phyloP scores from a whole-genome alignment of 1,139 yeast genomes.

The Scheffersomyces parashehatae region DNA sequence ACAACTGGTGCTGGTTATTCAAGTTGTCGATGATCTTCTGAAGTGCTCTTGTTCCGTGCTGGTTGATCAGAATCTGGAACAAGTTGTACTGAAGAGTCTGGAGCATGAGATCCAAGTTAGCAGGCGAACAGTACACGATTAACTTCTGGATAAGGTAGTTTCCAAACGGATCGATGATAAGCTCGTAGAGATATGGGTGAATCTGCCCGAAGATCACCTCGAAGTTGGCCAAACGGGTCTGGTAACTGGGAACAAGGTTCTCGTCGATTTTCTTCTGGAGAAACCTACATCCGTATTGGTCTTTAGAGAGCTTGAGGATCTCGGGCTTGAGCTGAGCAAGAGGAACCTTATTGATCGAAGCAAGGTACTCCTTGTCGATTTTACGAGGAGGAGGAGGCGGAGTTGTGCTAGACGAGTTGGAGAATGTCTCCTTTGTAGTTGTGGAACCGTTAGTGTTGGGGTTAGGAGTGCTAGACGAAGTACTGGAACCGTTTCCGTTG shows the following conservation, averaged over 20 bases:
- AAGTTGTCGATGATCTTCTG: slow-evolving; percentile 46
- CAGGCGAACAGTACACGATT: slow-evolving; percentile 36
- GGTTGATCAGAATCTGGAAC: slow-evolving; percentile 46
- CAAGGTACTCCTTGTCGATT: slow-evolving; percentile 46
- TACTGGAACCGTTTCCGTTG: slow-evolving; percentile 6
- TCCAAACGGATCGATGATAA: slow-evolving; percentile 43
- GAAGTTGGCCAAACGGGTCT: slow-evolving; percentile 35
- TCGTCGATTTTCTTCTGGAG: slow-evolving; percentile 50
- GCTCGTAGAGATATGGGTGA: slow-evolving; percentile 40
- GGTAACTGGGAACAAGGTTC: slow-evolving; percentile 30
- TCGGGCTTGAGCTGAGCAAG: slow-evolving; percentile 34
- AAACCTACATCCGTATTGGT: slow-evolving; percentile 51
- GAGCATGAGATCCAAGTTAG: slow-evolving; percentile 39
- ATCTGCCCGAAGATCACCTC: slow-evolving; percentile 44
- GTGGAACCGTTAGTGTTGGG: background rate
- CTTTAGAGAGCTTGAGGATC: slow-evolving; percentile 42
- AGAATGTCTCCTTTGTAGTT: background rate
- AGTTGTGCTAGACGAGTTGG: background rate
- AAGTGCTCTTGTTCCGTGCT: slow-evolving; percentile 50
- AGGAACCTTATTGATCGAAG: slow-evolving; percentile 39
- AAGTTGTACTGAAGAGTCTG: slow-evolving; percentile 41
- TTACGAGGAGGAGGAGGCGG: slow-evolving; percentile 12
- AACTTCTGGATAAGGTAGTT: slow-evolving; percentile 28
- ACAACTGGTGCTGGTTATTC: slow-evolving; percentile 36
- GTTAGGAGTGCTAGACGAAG: slow-evolving; percentile 1